Conservation (phyloP, 306 rosid species). For the Begonia peltatifolia region DNA sequence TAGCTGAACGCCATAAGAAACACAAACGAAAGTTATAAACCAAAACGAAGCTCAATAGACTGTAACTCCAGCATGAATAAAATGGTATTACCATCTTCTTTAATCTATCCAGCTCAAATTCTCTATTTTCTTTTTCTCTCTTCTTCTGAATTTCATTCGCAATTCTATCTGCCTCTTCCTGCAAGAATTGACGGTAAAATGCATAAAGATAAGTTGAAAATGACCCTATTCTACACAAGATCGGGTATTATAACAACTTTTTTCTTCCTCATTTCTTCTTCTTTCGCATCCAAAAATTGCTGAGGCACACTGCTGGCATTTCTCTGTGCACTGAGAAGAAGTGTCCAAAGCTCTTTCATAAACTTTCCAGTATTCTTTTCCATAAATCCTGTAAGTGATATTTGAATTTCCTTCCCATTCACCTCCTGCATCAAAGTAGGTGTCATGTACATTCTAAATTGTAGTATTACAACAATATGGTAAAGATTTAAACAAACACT, state of each 20-base stretch:
- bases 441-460: constrained; percentile 2
- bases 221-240: background rate
- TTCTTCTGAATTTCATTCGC: constrained; percentile 74
- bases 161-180: constrained; percentile 77
- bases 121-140: constrained; percentile 71
- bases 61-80: constrained; percentile 57
- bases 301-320: constrained; percentile 95
- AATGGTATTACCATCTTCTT: constrained; percentile 69
- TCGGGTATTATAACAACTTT: constrained; percentile 36
- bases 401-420: constrained; percentile 87
- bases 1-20: constrained; percentile 90
- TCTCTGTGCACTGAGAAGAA: constrained; percentile 83
- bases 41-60: constrained; percentile 38
- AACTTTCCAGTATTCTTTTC: constrained; percentile 90
- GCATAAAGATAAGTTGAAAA: background rate
- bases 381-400: constrained; percentile 94
- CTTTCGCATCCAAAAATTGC: constrained; percentile 91
- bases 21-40: constrained; percentile 76
- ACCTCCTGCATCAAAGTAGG: constrained; percentile 38
- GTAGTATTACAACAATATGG: background rate
- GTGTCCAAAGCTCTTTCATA: constrained; percentile 94
- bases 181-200: constrained; percentile 9
- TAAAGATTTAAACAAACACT: too few relatives aligned
- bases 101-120: constrained; percentile 47
- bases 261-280: constrained; percentile 68